Evolutionary conservation across 805 yeast species (phyloP), one percentile per base, ranked within the genome.

Genomic region (Saccharomyces kudriavzevii): DNA sequence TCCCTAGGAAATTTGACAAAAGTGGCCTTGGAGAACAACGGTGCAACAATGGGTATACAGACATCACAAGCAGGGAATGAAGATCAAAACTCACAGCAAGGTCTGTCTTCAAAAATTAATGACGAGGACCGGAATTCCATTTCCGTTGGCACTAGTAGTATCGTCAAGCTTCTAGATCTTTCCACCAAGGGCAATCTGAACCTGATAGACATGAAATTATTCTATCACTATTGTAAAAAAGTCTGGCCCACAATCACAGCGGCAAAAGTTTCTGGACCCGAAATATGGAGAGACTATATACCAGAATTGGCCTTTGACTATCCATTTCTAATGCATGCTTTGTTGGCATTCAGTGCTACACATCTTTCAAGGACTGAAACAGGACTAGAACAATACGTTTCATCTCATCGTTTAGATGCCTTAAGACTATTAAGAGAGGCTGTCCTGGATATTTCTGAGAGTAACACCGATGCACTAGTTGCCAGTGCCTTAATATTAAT

Each of bases 281-380:
- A 85, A 58, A 85, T 91, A 40, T 92, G 97, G 97, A 81, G 84
- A 51, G 82, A 80, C 50, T 95, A 89, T 60, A 89, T 92, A 25
- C 97, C 97, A 0, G 81, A 84, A 73, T 74, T 91, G 54, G 96
- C 97, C 4, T 89, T 91, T 70, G 81, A 84, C 53, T 85, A 84
- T 66, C 96, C 96, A 14, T 90, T 89, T 63, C 74, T 92, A 59
- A 89, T 92, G 97, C 97, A 92, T 66, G 84, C 96, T 0, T 77
- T 92, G 13, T 74, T 92, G 52, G 96, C 96, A 26, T 88, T 92
- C 63, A 84, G 96, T 53, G 97, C 97, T 1, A 89, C 97, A 0
- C 97, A 92, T 71, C 71, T 91, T 50, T 83, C 94, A 4, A 73
- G 96, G 56, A 82, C 86, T 2, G 88, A 85, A 60, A 76, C 82